Conservation (phyloP, 2,329 filamentous ascomycete genomes). For the Paecilomyces formosus region DNA sequence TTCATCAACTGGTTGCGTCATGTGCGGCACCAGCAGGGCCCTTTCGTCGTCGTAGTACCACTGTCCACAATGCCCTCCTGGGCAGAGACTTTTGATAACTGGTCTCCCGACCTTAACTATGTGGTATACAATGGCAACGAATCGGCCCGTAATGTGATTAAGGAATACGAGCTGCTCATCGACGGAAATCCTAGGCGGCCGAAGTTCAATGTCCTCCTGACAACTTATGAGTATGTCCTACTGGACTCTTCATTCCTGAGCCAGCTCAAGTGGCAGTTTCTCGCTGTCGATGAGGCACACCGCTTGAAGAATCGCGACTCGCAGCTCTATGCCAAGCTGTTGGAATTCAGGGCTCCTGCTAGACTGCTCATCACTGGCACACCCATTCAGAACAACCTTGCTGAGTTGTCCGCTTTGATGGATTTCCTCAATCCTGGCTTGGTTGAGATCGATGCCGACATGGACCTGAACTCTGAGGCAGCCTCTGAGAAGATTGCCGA, state of each 20-base stretch:
- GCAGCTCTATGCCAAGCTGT: slow-evolving; percentile 77
- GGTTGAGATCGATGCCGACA: slow-evolving; percentile 81
- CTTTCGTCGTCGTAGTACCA: slow-evolving; percentile 94
- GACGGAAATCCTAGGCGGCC: slow-evolving; percentile 81
- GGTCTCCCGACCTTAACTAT: slow-evolving; percentile 94
- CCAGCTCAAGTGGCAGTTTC: slow-evolving; percentile 93
- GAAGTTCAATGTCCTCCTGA: slow-evolving; percentile 96
- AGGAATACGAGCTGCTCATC: slow-evolving; percentile 79
- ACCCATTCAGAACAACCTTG: slow-evolving; percentile 93
- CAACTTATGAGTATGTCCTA: slow-evolving; percentile 94
- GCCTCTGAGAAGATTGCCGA: slow-evolving; percentile 82
- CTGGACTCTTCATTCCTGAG: slow-evolving; percentile 76
- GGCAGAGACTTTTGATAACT: slow-evolving; percentile 95
- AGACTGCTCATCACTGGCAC: slow-evolving; percentile 93
- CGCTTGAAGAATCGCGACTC: slow-evolving; percentile 94
- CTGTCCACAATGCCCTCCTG: slow-evolving; percentile 95
- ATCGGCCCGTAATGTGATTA: slow-evolving; percentile 75
- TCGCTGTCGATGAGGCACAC: slow-evolving; percentile 94
- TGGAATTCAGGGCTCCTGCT: slow-evolving; percentile 80
- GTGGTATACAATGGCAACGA: slow-evolving; percentile 93
- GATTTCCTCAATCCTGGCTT: slow-evolving; percentile 97
- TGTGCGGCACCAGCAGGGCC: slow-evolving; percentile 80
- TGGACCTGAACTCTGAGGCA: slow-evolving; percentile 73
- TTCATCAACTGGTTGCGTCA: slow-evolving; percentile 97
- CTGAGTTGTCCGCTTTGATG: slow-evolving; percentile 83